Evolutionary conservation across 306 rosid species (phyloP).

Genomic region (Amphicarpaea edgeworthii): DNA sequence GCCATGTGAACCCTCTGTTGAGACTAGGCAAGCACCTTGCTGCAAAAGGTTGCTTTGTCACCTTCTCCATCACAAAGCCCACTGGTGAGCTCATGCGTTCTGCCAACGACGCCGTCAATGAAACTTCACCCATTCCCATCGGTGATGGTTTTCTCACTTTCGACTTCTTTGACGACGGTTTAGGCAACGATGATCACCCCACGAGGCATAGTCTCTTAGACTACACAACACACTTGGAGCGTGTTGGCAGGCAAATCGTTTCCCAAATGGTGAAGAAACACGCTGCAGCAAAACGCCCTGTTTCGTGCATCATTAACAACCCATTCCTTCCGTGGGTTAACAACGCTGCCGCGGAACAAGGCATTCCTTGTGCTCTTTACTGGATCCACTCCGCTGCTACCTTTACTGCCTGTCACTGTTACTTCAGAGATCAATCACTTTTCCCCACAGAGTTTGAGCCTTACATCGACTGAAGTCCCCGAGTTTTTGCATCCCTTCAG

Average conservation of each 20-base stretch:
- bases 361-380: too few relatives aligned
- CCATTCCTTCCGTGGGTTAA: constrained; percentile 63
- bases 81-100: constrained; percentile 39
- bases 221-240: constrained; percentile 42
- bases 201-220: constrained; percentile 26
- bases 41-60: constrained; percentile 59
- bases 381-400: too few relatives aligned
- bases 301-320: constrained; percentile 60
- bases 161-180: constrained; percentile 59
- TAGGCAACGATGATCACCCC: constrained; percentile 41
- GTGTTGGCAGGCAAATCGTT: constrained; percentile 39
- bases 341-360: constrained; percentile 37
- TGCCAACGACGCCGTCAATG: constrained; percentile 37
- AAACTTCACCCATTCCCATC: constrained; percentile 26
- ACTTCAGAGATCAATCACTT: too few relatives aligned
- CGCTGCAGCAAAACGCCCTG: constrained; percentile 40
- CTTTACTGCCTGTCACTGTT: too few relatives aligned
- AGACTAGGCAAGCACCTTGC: constrained; percentile 63
- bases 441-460: too few relatives aligned
- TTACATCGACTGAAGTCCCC: too few relatives aligned
- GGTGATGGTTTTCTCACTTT: constrained; percentile 58
- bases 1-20: constrained; percentile 63
- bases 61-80: constrained; percentile 50
- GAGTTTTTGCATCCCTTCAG: too few relatives aligned
- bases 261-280: constrained; percentile 43